Percentiles rank a stretch among this genome's conserved stretches.
phyloP scores from a whole-genome alignment of 2,329 filamentous ascomycete genomes.

The Diaporthe sp. region DNA sequence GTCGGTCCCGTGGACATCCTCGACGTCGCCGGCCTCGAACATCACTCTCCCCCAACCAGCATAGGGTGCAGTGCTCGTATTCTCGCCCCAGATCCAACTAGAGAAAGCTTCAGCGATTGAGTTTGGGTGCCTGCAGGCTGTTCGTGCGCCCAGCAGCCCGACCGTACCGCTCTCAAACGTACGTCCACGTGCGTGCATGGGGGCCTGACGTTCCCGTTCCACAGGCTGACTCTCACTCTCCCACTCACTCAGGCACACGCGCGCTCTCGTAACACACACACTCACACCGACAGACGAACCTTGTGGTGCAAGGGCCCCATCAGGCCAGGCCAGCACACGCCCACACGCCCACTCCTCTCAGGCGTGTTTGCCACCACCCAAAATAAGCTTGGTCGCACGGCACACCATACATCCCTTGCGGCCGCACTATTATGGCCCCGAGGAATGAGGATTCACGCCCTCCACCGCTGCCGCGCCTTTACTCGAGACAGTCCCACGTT shows the following conservation, averaged over 20 bases:
- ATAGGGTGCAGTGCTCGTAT: background rate
- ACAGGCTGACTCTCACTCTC: conserved; percentile 13
- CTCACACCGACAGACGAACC: conserved; percentile 15
- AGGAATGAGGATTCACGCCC: conserved; percentile 54
- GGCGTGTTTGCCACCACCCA: conserved; percentile 4
- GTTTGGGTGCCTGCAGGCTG: conserved; percentile 1
- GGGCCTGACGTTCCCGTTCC: conserved; percentile 22
- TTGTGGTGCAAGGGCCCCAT: conserved; percentile 18
- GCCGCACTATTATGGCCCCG: conserved; percentile 51
- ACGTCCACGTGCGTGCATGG: conserved; percentile 18
- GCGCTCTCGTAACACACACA: background rate
- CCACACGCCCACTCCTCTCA: background rate
- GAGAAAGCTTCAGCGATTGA: conserved; percentile 2
- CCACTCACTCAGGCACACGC: background rate
- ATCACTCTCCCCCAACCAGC: background rate
- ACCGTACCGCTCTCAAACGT: background rate
- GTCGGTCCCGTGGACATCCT: conserved; percentile 11
- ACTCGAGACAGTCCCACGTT: conserved; percentile 63
- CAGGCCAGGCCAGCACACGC: conserved; percentile 14
- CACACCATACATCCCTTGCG: conserved; percentile 3
- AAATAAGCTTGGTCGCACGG: conserved; percentile 25
- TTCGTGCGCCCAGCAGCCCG: background rate
- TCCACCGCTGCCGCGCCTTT: conserved; percentile 61
- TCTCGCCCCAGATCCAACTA: background rate
- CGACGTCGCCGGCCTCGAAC: background rate